Base-by-base conservation (phyloP, 257 asterid species). In the Leptodermis oblonga region DNA sequence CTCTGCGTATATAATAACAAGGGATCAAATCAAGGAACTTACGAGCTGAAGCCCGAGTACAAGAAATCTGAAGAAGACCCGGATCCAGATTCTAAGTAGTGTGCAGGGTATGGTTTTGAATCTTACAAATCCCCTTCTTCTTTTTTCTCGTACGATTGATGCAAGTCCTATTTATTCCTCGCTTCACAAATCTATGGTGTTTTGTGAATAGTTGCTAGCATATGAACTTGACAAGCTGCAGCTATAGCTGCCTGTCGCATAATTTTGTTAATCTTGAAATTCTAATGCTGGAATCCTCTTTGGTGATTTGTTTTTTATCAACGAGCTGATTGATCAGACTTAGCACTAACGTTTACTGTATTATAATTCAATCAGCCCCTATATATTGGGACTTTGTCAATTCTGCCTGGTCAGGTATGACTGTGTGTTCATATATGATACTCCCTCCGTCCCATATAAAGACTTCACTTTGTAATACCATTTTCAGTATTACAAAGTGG, bases 21-120 rank as follows among this genome's bases (percentile, higher is more conserved):
- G 79, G 98, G 98, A 69, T 82, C 88, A 52, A 90, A 88, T 79
- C 98, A 92, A 78, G 98, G 98, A 72, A 78, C 96, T 0, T 92
- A 92, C 30, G 95, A 92, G 82, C 89, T 92, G 70, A 92, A 92
- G 83, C 91, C 92, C 1, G 98, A 90, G 78, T 92, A 92, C 77
- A 84, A 85, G 73, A 88, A 80, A 81, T 71, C 90, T 61, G 88
- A 82, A 63, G 86, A 81, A 65, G 75, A 65, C 37, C 58, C 84
- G 31, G 80, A 76, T 31, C 59, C 86, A 37, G 80, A 76, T 60
- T 51, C 78, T 39, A 25, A 61, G 34, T 77, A 77, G 77, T 22
- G 62, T 55, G 64, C 37, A 30, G 49, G 23, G 0, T 62, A 49
- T 70, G 46, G 0, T 22, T 66, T 53, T 62, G 34, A 25, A 26